Conservation (phyloP, 208 protist species). For the Trypanosoma caninum region DNA sequence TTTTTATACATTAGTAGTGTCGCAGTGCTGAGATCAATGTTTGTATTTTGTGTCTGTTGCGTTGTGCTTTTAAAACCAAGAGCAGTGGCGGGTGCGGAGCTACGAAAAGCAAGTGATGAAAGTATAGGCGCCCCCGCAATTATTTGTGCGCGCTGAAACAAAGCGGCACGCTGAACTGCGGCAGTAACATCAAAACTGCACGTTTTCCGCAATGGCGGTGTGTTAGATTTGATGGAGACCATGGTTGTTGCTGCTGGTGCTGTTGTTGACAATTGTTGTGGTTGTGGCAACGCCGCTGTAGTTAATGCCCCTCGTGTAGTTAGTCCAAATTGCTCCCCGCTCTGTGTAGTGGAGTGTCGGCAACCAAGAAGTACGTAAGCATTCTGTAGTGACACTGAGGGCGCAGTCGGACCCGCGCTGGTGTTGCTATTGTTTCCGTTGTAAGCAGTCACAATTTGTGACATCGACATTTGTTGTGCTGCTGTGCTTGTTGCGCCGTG, state of each 20-base stretch:
- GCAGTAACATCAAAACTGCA: background rate
- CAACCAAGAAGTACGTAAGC: slow-evolving; percentile 23
- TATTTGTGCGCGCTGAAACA: slow-evolving; percentile 5
- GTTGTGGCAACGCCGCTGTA: background rate
- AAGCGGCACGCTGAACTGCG: background rate
- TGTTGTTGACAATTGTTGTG: no score
- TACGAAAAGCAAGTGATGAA: background rate
- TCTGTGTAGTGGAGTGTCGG: background rate
- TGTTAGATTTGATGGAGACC: background rate
- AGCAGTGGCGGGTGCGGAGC: background rate
- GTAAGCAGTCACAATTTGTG: background rate
- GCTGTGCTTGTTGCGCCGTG: no score
- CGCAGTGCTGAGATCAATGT: background rate
- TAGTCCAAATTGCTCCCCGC: background rate
- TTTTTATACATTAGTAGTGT: slow-evolving; percentile 1
- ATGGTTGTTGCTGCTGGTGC: background rate
- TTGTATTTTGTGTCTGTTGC: background rate
- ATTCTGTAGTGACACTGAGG: slow-evolving; percentile 1
- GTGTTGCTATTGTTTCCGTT: background rate
- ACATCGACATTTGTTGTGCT: no score
- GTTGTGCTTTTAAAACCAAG: background rate
- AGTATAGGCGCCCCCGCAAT: slow-evolving; percentile 1
- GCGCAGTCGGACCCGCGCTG: background rate
- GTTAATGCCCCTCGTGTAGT: background rate
- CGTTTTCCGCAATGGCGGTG: background rate